Conservation (phyloP, 2,329 filamentous ascomycete species). For the Phyllosticta ampelicida region DNA sequence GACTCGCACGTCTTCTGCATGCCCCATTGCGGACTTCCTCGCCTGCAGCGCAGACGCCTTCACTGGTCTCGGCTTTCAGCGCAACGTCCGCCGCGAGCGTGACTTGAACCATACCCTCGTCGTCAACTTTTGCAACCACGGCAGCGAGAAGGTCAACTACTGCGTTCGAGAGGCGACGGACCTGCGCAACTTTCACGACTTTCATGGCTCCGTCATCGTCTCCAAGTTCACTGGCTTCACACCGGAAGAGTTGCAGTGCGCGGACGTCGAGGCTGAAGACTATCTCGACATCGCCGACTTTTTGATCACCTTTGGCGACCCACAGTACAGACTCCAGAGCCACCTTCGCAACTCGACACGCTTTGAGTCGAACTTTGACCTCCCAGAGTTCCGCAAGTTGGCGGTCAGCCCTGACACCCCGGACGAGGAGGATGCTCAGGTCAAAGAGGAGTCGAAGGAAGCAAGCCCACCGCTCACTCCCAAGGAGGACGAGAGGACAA, state of each 20-base stretch:
- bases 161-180: neutral
- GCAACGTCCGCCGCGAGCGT: neutral
- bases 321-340: neutral
- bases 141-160: neutral
- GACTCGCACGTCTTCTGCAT: neutral
- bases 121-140: neutral
- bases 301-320: neutral
- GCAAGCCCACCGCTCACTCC: neutral
- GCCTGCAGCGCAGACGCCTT: neutral
- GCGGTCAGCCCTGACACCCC: neutral
- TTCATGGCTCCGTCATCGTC: neutral
- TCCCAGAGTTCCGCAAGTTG: neutral
- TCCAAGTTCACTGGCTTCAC: neutral
- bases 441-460: neutral
- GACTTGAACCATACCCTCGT: neutral
- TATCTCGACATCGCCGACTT: conserved; percentile 1
- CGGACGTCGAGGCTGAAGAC: neutral
- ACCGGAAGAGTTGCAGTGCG: neutral
- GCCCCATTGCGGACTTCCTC: neutral
- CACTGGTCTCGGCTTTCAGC: conserved; percentile 1
- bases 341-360: neutral
- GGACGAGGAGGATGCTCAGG: neutral
- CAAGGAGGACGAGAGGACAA: neutral
- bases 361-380: neutral
- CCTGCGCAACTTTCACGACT: neutral